These are phyloP conservation scores for Hortaea werneckii DNA, from an alignment of 2,329 filamentous ascomycete genomes.

Conservation along the genomic window DNA sequence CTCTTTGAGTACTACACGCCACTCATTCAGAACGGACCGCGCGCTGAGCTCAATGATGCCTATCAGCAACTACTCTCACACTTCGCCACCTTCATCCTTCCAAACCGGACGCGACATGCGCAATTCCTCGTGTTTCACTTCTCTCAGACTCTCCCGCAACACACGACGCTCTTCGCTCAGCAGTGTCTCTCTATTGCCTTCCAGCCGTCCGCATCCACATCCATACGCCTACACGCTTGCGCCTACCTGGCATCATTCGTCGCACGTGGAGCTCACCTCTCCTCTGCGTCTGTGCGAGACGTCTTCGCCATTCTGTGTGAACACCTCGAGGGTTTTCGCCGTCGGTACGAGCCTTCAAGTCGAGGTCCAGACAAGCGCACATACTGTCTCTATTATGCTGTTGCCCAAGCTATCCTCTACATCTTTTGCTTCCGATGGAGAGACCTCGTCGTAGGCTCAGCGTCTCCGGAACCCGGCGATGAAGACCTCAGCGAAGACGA, in stretches of 20 bases:
- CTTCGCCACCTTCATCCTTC: conserved; percentile 79
- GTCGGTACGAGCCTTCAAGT: conserved; percentile 61
- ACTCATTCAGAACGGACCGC: conserved; percentile 58
- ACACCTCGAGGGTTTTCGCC: conserved; percentile 67
- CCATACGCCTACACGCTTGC: conserved; percentile 72
- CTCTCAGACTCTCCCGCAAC: conserved; percentile 65
- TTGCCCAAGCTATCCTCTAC: conserved; percentile 82
- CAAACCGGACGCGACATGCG: conserved; percentile 82
- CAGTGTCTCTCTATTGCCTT: conserved; percentile 67
- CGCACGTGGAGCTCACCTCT: conserved; percentile 75
- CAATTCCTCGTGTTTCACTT: conserved; percentile 97
- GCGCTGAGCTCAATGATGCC: conserved; percentile 57
- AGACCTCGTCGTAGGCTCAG: conserved; percentile 59
- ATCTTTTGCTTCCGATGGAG: conserved; percentile 98
- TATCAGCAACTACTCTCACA: conserved; percentile 74
- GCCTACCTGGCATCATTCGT: conserved; percentile 94
- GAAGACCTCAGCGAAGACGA: conserved; percentile 45
- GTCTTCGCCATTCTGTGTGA: conserved; percentile 71
- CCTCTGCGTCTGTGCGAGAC: conserved; percentile 63
- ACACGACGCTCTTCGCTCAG: conserved; percentile 79
- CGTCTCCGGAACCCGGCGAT: conserved; percentile 23
- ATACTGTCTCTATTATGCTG: conserved; percentile 76
- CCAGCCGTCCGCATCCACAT: conserved; percentile 67
- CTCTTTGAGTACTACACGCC: conserved; percentile 76
- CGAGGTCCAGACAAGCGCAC: conserved; percentile 75